Percentiles rank a stretch among this genome's conserved stretches.
These are phyloP conservation scores for Kodamaea anthophila DNA, from an alignment of 1,139 yeast species.

Conservation along the genomic window DNA sequence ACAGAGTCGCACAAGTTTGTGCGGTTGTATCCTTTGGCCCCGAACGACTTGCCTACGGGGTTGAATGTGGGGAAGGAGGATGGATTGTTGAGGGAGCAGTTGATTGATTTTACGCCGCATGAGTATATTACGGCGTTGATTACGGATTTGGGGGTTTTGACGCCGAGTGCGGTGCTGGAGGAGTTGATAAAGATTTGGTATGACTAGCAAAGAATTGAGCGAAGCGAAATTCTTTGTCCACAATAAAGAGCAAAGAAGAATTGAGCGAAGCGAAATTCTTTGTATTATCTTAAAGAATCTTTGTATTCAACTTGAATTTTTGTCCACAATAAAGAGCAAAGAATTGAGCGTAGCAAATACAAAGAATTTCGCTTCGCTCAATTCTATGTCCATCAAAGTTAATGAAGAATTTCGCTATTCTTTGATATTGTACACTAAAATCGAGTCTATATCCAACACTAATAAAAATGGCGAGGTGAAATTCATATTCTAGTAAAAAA, in stretches of 20 bases:
- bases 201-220: constrained; percentile 40
- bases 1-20: constrained; percentile 96
- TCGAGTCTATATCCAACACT: no score
- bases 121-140: constrained; percentile 92
- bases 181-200: constrained; percentile 98
- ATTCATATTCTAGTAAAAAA: no score
- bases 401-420: no score
- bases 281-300: no score
- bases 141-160: constrained; percentile 92
- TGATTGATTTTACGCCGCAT: constrained; percentile 91
- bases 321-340: no score
- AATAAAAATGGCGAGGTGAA: no score
- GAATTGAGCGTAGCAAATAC: no score
- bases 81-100: constrained; percentile 28
- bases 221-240: neutral
- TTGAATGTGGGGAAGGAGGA: constrained; percentile 19
- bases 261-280: neutral
- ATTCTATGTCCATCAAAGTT: no score
- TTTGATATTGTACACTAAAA: no score
- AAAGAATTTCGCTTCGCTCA: no score
- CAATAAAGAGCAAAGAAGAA: neutral
- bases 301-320: no score
- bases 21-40: constrained; percentile 89
- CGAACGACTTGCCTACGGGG: constrained; percentile 80
- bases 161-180: constrained; percentile 96